Base-by-base conservation (phyloP, 2,329 filamentous ascomycete species). In the Penicillium psychrosexuale region DNA sequence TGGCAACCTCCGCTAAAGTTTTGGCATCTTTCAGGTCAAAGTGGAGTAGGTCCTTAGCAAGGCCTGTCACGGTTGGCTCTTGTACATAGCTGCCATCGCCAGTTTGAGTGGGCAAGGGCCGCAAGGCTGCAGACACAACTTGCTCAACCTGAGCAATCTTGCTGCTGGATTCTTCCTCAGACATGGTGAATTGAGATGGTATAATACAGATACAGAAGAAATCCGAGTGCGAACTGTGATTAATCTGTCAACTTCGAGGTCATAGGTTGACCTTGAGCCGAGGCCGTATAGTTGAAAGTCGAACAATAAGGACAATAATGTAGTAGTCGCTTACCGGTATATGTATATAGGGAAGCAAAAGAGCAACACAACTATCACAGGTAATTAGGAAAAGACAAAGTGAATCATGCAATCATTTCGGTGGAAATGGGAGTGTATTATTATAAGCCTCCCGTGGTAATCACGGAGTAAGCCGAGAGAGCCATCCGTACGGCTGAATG, bases 11-110 rank as follows among this genome's bases (percentile, higher is more conserved):
- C 31, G 69, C 60, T 22, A 78, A 49, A 11, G 74, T 74, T 44
- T 70, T 69, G 48, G 79, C 68, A 59, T 80, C 75, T 28, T 76
- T 69, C 19, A 80, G 72, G 50, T 72, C 79, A 59, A 83, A 60
- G 51, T 76, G 73, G 46, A 66, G 68, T n/a, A 84, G 60, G 58
- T 82, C 81, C 34, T 71, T 69, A 27, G 73, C 66, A 45, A 79
- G 45, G 3, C 73, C 71, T 3, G 71, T 70, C 46, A 66, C 59
- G 30, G 62, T 66, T 36, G 70, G 51, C 31, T 71, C 63, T 39
- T 73, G 66, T 34, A 74, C 53, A 55, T 78, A 75, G 27, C 72
- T 71, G 1, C 71, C 73, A 63, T 77, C 68, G 5, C 75, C 75
- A 24, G 74, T 75, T 45, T 72, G 63, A 24, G 69, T 72, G 15